Base-by-base conservation (phyloP, 2,329 filamentous ascomycete genomes). In the Emericellopsis atlantica region DNA sequence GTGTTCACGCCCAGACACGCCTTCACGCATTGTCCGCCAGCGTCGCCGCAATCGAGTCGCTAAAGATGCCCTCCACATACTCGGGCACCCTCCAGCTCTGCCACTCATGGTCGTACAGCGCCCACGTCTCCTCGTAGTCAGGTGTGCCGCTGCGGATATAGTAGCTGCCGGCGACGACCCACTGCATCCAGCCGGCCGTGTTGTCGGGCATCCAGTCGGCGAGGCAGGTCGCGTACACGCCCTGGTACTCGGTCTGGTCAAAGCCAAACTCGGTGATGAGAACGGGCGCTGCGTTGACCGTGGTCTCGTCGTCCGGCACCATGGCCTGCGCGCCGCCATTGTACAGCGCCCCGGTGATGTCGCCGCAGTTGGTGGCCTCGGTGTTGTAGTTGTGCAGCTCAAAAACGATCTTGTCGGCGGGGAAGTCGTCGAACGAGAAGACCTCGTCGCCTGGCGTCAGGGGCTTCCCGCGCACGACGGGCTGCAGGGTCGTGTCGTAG, bases 361-460 rank as follows among this genome's bases (percentile, higher is more conserved):
- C 57, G 8, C 53, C 51, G 53, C 75, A 79, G 49, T 59, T 65
- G 0, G 54, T 61, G 4, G 66, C 65, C n/a, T 54, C 50, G 47
- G 65, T 74, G 44, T 74, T 61, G 54, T 79, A 79, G 57, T 75
- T 77, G 62, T 79, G 75, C 9, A 79, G 59, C 53, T 79, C 75
- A 3, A 78, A 62, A 7, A 75, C 73, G 0, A 78, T 60, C 57
- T 78, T 78, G 49, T 74, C 55, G 1, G 56, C 56, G 2, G 57
- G 46, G 47, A 76, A 78, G 48, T 72, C 66, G 12, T 49, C 49
- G 4, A 59, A 52, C 40, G 49, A 56, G 49, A 74, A 78, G 4
- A 46, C 63, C 14, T 42, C 54, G 12, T 56, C 66, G 14, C 68
- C 62, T 1, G 70, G 69, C 8, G 64, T 61, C 6, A 77, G 58